Conservation (phyloP, 2,329 filamentous ascomycete genomes). For the Monosporascus sp. region DNA sequence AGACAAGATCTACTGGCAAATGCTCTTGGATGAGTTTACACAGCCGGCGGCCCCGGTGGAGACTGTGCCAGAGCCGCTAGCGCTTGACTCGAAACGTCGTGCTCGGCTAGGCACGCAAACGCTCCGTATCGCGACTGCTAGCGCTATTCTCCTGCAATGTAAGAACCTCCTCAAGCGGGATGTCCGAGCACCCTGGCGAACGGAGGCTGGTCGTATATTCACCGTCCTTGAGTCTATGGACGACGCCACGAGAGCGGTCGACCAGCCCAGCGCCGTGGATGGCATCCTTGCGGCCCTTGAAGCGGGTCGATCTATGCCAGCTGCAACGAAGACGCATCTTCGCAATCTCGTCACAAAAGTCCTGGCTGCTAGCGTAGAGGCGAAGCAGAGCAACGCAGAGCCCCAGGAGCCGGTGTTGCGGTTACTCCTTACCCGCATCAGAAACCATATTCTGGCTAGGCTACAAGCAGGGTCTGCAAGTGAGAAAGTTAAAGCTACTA, state of each 20-base stretch:
- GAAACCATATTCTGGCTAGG: slow-evolving; percentile 60
- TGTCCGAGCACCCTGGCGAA: slow-evolving; percentile 71
- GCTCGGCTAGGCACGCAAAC: slow-evolving; percentile 50
- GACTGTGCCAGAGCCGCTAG: slow-evolving; percentile 67
- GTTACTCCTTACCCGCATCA: slow-evolving; percentile 62
- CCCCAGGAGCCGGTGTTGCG: slow-evolving; percentile 55
- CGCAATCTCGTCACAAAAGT: slow-evolving; percentile 54
- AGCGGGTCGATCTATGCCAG: slow-evolving; percentile 58
- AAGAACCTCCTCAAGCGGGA: slow-evolving; percentile 82
- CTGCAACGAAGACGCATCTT: slow-evolving; percentile 55
- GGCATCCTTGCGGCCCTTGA: slow-evolving; percentile 60
- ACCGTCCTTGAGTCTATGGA: slow-evolving; percentile 56
- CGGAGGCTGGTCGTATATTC: slow-evolving; percentile 66
- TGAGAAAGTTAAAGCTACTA: slow-evolving; percentile 66
- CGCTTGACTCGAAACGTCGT: slow-evolving; percentile 62
- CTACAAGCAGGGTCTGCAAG: slow-evolving; percentile 61
- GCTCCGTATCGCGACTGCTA: slow-evolving; percentile 64
- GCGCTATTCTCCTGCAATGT: slow-evolving; percentile 70
- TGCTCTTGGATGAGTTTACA: slow-evolving; percentile 71
- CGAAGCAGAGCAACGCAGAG: slow-evolving; percentile 34
- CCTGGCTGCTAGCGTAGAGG: slow-evolving; percentile 44
- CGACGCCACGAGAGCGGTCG: slow-evolving; percentile 38
- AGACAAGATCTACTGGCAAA: slow-evolving; percentile 69
- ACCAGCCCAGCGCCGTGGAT: slow-evolving; percentile 45
- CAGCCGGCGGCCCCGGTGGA: slow-evolving; percentile 50